Evolutionary conservation across 1,139 yeast species (phyloP).

Genomic region (Suhomyces maxii): DNA sequence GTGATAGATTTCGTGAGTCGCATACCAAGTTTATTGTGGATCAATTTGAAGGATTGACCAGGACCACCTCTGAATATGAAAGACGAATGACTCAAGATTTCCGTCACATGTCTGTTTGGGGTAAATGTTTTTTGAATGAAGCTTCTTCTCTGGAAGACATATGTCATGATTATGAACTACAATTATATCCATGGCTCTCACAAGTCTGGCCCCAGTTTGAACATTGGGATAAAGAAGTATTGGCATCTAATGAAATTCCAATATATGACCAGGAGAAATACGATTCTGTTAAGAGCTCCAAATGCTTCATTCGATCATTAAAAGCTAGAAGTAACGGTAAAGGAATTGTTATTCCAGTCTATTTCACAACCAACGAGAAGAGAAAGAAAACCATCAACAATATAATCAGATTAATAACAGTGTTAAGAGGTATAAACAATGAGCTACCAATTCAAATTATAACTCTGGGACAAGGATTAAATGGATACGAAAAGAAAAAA

Average conservation of each 20-base stretch:
- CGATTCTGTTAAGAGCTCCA: neutral
- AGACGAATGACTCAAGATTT: conserved; percentile 21
- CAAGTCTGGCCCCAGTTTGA: conserved; percentile 15
- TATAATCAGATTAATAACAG: conserved; percentile 25
- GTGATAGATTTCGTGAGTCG: conserved; percentile 11
- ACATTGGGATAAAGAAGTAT: conserved; percentile 17
- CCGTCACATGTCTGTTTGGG: conserved; percentile 32
- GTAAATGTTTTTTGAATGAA: conserved; percentile 26
- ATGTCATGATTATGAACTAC: conserved; percentile 8
- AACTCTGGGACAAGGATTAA: conserved; percentile 17
- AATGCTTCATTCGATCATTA: conserved; percentile 19
- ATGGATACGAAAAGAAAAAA: conserved; percentile 18
- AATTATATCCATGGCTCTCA: conserved; percentile 20
- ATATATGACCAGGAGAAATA: conserved; percentile 3
- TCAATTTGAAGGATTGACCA: conserved; percentile 12
- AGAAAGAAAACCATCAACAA: conserved; percentile 18
- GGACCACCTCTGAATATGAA: conserved; percentile 23
- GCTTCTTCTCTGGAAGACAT: neutral
- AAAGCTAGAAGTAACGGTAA: conserved; percentile 22
- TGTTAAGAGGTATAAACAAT: conserved; percentile 29
- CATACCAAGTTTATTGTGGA: conserved; percentile 16
- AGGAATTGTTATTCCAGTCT: conserved; percentile 38
- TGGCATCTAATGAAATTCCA: conserved; percentile 1
- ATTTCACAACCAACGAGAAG: conserved; percentile 16
- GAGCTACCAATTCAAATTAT: conserved; percentile 32